Evolutionary conservation across 805 yeast species (phyloP).

Genomic region (Zygoascus ofunaensis): DNA sequence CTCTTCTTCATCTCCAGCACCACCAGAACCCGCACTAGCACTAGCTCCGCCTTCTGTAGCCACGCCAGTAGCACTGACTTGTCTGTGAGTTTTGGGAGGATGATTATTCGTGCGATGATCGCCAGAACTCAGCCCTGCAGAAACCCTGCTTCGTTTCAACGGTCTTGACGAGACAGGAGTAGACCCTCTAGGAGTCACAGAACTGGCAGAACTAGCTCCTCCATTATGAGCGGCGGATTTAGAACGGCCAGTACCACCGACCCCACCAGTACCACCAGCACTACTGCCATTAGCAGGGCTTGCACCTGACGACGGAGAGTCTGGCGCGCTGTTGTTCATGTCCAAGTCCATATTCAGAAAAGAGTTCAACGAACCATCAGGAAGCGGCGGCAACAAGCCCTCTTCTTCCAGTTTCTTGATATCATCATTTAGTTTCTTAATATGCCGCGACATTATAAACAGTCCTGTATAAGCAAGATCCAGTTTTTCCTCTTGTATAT

Average conservation of each 20-base stretch:
- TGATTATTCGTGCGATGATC: constrained; percentile 9
- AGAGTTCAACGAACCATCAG: constrained; percentile 9
- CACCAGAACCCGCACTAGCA: not conserved
- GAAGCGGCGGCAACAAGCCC: constrained; percentile 53
- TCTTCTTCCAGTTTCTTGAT: constrained; percentile 68
- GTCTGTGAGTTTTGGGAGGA: constrained; percentile 7
- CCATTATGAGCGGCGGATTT: not conserved
- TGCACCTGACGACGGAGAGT: not conserved
- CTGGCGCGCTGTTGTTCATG: not conserved
- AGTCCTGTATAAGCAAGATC: constrained; percentile 76
- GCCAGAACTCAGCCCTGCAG: constrained; percentile 9
- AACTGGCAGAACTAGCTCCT: not conserved
- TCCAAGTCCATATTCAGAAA: constrained; percentile 5
- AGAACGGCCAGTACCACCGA: not conserved
- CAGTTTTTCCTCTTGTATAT: constrained; percentile 69
- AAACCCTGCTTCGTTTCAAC: constrained; percentile 16
- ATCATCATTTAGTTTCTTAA: constrained; percentile 63
- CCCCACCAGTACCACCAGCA: too few species aligned
- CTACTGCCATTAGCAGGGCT: not conserved
- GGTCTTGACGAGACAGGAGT: constrained; percentile 15
- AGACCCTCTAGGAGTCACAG: constrained; percentile 9
- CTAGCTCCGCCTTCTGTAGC: not conserved
- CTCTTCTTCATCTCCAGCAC: constrained; percentile 53
- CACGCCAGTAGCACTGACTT: constrained; percentile 4
- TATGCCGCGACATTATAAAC: constrained; percentile 65